Base-by-base conservation (phyloP, 225 moss, liverwort and hornwort genomes). In the Marchantia paleacea region DNA sequence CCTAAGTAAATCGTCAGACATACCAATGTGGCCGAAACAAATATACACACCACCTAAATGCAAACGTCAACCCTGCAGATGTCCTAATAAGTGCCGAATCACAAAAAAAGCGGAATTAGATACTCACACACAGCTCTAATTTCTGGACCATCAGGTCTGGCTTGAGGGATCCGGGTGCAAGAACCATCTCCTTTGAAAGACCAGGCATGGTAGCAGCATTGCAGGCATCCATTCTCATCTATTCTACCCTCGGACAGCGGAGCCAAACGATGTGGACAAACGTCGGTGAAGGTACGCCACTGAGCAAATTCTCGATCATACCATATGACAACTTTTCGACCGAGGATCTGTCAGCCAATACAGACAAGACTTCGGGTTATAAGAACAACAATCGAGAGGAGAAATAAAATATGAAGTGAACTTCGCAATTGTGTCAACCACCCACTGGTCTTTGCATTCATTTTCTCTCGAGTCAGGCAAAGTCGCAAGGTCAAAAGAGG, bases 141-240 rank as follows among this genome's bases (percentile, higher is more conserved):
- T 88, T 91, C 93, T 25, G 92, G 87, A 80, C 92, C 94, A 55
- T 92, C 91, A 72, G 87, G 80, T 53, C 82, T 84, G 49, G 92
- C 91, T 85, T 92, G 94, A 12, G 94, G 92, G 25, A 94, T 92
- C 39, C 87, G 89, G 10, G 90, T 86, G 79, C 94, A 94, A 0
- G 88, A 24, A 68, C 94, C 94, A 62, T 90, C 91, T 72, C 89
- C 92, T 20, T 75, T 77, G 63, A 91, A 92, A 19, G 94, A 87
- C 94, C 94, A 94, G 69, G 87, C 92, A 73, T 94, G 92, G 55
- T 94, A 94, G 85, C 89, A 90, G 84, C 94, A 94, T 74, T 94
- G 92, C 29, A 94, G 81, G 81, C 92, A 92, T 14, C 94, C 94
- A 60, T 82, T 83, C 85, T 91, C 86, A 66, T 91, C 91, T 24